phyloP scores from a whole-genome alignment of 1,284 basidiomycete genomes.

The Leccinum proliferum region DNA sequence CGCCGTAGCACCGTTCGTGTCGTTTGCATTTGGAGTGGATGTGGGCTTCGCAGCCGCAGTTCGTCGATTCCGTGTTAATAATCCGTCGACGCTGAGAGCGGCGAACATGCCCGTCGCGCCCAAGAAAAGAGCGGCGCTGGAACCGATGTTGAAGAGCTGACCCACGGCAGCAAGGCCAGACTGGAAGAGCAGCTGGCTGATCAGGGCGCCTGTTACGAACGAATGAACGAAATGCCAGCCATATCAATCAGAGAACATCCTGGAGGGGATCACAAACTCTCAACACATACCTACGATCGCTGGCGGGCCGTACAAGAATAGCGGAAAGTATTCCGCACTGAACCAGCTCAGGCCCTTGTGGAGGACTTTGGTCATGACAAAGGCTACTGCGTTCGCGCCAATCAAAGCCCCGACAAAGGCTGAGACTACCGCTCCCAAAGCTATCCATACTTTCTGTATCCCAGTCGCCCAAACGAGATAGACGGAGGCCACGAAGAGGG shows the following conservation, averaged over 20 bases:
- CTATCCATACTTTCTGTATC: constrained; percentile 27
- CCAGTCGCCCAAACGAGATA: constrained; percentile 36
- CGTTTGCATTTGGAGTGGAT: constrained; percentile 8
- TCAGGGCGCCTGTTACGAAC: constrained; percentile 41
- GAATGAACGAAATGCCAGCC: constrained; percentile 13
- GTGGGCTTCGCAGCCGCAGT: background rate
- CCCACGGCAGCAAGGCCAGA: constrained; percentile 44
- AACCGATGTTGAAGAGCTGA: constrained; percentile 65
- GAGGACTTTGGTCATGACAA: constrained; percentile 61
- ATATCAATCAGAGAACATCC: background rate
- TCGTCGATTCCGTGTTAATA: constrained; percentile 24
- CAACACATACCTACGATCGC: constrained; percentile 54
- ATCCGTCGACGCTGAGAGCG: constrained; percentile 47
- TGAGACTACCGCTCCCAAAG: constrained; percentile 38
- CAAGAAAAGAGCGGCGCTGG: constrained; percentile 63
- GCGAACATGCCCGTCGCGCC: constrained; percentile 47
- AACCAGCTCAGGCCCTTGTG: constrained; percentile 78
- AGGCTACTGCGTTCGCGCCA: constrained; percentile 68
- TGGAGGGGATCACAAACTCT: background rate
- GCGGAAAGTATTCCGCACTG: constrained; percentile 62
- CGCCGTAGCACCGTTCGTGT: background rate
- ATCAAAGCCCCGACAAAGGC: constrained; percentile 57
- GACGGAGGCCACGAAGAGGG: constrained; percentile 44
- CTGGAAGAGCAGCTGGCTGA: constrained; percentile 56
- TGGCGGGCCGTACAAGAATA: constrained; percentile 78